phyloP scores from a whole-genome alignment of 2,329 filamentous ascomycete species.

The Neopestalotiopsis clavispora region DNA sequence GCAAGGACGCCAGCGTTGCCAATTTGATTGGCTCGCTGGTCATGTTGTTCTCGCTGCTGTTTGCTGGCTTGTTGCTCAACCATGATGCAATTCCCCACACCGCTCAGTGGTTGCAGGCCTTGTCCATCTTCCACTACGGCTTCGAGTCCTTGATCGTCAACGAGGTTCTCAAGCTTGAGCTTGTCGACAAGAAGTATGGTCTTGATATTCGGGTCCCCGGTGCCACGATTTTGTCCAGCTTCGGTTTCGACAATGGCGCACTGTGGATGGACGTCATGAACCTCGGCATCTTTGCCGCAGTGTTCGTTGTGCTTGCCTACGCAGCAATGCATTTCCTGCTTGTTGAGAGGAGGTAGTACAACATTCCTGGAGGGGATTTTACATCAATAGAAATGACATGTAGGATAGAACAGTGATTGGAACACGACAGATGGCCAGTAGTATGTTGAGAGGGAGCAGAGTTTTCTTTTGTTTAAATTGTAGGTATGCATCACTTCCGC shows the following conservation, averaged over 20 bases:
- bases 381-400: background rate
- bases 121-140: slow-evolving; percentile 98
- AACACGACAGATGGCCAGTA: background rate
- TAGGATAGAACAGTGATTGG: slow-evolving; percentile 17
- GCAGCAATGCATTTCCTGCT: slow-evolving; percentile 90
- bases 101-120: slow-evolving; percentile 86
- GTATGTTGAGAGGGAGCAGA: background rate
- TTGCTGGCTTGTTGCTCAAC: slow-evolving; percentile 92
- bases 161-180: slow-evolving; percentile 86
- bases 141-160: slow-evolving; percentile 98
- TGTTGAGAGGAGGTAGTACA: slow-evolving; percentile 77
- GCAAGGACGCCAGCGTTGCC: slow-evolving; percentile 88
- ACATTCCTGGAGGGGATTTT: background rate
- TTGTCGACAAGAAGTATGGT: slow-evolving; percentile 94
- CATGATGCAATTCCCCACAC: slow-evolving; percentile 88
- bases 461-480: background rate
- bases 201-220: slow-evolving; percentile 96
- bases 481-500: slow-evolving; percentile 3
- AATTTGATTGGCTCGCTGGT: slow-evolving; percentile 93
- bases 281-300: slow-evolving; percentile 78
- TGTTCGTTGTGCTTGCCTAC: slow-evolving; percentile 89
- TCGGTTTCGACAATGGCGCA: slow-evolving; percentile 88
- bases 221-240: slow-evolving; percentile 89
- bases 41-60: slow-evolving; percentile 96
- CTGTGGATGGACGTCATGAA: slow-evolving; percentile 86